phyloP scores from a whole-genome alignment of 2,329 filamentous ascomycete species.

The Aureobasidium lini region DNA sequence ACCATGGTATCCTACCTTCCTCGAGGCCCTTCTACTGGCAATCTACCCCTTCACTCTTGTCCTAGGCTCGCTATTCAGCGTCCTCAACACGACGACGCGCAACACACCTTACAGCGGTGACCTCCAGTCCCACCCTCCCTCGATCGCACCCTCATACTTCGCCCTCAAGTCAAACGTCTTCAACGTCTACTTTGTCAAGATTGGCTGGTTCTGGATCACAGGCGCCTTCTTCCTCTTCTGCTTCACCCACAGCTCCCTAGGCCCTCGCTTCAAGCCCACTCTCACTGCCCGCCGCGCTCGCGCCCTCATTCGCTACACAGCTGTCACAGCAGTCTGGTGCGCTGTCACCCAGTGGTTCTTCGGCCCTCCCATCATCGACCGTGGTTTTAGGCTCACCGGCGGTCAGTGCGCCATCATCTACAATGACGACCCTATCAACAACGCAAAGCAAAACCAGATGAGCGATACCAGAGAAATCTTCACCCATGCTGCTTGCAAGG shows the following conservation, averaged over 20 bases:
- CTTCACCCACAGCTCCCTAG: constrained; percentile 56
- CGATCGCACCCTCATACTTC: constrained; percentile 71
- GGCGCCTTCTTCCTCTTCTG: constrained; percentile 64
- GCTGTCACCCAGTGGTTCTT: constrained; percentile 96
- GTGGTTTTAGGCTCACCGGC: constrained; percentile 80
- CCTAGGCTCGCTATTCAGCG: constrained; percentile 73
- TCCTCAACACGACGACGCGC: constrained; percentile 69
- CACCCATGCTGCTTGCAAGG: constrained; percentile 73
- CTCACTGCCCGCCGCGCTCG: constrained; percentile 44
- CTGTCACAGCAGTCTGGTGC: constrained; percentile 73
- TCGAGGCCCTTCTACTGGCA: constrained; percentile 57
- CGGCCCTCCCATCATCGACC: constrained; percentile 81
- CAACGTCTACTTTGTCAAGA: constrained; percentile 90
- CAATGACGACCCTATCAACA: constrained; percentile 15
- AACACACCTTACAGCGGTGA: constrained; percentile 53
- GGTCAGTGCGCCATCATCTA: constrained; percentile 65
- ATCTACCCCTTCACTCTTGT: constrained; percentile 73
- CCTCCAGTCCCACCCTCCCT: constrained; percentile 55
- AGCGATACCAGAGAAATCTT: constrained; percentile 47
- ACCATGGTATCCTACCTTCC: constrained; percentile 61
- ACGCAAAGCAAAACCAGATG: constrained; percentile 36
- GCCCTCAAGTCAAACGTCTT: constrained; percentile 88
- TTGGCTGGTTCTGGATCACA: constrained; percentile 89
- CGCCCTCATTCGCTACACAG: constrained; percentile 59
- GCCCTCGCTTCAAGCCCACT: constrained; percentile 32